Conservation (phyloP, 345 rosid genomes). For the Geranium rotundifolium region DNA sequence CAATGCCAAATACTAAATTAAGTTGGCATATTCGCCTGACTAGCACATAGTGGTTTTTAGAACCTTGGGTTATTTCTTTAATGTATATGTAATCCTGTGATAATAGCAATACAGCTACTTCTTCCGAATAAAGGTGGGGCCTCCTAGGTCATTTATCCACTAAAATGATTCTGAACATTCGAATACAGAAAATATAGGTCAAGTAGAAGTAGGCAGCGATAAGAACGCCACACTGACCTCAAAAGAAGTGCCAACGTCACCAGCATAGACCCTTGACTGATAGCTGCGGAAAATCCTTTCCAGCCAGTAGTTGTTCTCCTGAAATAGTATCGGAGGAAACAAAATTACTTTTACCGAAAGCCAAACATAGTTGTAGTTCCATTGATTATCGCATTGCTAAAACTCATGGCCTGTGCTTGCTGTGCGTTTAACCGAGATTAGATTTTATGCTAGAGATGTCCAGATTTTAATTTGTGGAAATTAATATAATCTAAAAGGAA, state of each 20-base stretch:
- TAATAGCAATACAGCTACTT: no score
- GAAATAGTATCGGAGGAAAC: slow-evolving; percentile 11
- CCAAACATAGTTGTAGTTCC: background rate
- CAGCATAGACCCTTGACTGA: slow-evolving; percentile 71
- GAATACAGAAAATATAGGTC: background rate
- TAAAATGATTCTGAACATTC: background rate
- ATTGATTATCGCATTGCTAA: background rate
- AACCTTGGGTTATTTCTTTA: no score
- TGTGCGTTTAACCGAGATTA: no score
- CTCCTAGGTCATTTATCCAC: no score
- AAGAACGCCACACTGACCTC: slow-evolving; percentile 33
- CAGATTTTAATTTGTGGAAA: background rate
- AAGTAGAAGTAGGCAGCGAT: background rate
- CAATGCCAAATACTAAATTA: no score
- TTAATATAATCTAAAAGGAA: slow-evolving; percentile 1
- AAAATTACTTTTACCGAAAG: background rate
- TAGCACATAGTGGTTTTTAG: no score
- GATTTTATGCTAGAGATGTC: no score
- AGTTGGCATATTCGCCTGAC: no score
- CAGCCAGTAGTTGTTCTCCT: slow-evolving; percentile 50
- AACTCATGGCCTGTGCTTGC: background rate
- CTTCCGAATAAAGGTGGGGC: no score
- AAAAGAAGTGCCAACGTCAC: slow-evolving; percentile 43
- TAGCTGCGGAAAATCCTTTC: slow-evolving; percentile 60
- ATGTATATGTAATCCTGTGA: no score